These are phyloP conservation scores for Fremontodendron californicum DNA, from an alignment of 345 rosid species.

Conservation along the genomic window DNA sequence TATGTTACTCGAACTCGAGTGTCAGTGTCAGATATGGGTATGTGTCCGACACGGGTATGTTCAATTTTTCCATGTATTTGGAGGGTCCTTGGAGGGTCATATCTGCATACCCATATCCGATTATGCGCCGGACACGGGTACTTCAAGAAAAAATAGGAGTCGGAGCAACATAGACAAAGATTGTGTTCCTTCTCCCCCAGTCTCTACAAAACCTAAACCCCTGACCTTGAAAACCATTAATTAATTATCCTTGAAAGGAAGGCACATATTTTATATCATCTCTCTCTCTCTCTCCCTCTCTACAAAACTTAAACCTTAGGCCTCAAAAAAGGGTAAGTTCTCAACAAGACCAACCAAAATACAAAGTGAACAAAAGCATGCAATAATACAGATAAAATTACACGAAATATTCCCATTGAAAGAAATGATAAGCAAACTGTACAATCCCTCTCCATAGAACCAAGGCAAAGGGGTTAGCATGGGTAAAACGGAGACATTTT, in stretches of 20 bases:
- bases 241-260: not conserved
- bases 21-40: too few species aligned
- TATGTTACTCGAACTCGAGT: too few species aligned
- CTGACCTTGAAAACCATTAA: not conserved
- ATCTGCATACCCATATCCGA: too few species aligned
- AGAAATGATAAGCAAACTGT: not conserved
- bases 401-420: not conserved
- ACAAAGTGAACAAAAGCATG: not conserved
- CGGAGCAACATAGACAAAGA: too few species aligned
- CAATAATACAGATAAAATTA: not conserved
- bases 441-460: not conserved
- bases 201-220: not conserved
- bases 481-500: not conserved
- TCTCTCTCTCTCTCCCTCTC: not conserved
- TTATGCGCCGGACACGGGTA: too few species aligned
- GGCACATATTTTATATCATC: not conserved
- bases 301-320: not conserved
- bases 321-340: not conserved
- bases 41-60: too few species aligned
- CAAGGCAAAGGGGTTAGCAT: not conserved
- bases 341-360: not conserved
- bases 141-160: too few species aligned
- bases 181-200: not conserved
- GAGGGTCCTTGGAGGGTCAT: too few species aligned
- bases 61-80: too few species aligned